A percentile compares a stretch with the other conserved stretches of the same genome.
Conservation (phyloP, 768 basidiomycete species). For the Russula lepida region DNA sequence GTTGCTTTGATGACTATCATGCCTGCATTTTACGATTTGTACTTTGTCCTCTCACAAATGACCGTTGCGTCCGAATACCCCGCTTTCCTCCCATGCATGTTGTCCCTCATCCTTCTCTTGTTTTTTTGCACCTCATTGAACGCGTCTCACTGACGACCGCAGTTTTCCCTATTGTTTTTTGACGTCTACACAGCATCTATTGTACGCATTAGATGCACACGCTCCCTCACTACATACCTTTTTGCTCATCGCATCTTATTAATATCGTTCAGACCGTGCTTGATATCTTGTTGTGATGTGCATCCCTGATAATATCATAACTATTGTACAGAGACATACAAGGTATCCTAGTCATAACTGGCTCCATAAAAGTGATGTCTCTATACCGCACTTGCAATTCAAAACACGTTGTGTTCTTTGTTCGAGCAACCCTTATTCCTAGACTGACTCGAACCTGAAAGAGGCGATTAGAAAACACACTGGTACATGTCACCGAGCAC, state of each 20-base stretch:
- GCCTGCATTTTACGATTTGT: conserved; percentile 11
- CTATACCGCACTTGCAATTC: neutral
- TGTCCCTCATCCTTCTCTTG: neutral
- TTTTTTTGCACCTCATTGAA: conserved; percentile 1
- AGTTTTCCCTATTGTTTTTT: conserved; percentile 23
- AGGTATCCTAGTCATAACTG: neutral
- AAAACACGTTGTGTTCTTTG: neutral
- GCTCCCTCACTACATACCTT: conserved; percentile 27
- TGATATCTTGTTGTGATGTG: conserved; percentile 11
- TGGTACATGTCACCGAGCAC: neutral
- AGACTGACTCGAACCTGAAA: neutral
- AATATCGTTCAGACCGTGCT: conserved; percentile 22
- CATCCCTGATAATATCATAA: neutral
- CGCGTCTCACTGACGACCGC: conserved; percentile 15
- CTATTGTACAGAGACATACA: conserved; percentile 4
- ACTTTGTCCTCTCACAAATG: neutral
- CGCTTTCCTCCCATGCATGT: conserved; percentile 13
- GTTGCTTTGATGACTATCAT: conserved; percentile 15
- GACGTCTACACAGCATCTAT: conserved; percentile 24
- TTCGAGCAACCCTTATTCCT: neutral
- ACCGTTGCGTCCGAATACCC: conserved; percentile 11
- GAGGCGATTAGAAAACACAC: neutral
- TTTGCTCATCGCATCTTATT: conserved; percentile 28
- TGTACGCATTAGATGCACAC: conserved; percentile 74
- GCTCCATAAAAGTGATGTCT: neutral